A percentile compares a stretch with the other conserved stretches of the same genome.
Evolutionary conservation across 1,284 basidiomycete species (phyloP).

Genomic region (Porodaedalea pini): DNA sequence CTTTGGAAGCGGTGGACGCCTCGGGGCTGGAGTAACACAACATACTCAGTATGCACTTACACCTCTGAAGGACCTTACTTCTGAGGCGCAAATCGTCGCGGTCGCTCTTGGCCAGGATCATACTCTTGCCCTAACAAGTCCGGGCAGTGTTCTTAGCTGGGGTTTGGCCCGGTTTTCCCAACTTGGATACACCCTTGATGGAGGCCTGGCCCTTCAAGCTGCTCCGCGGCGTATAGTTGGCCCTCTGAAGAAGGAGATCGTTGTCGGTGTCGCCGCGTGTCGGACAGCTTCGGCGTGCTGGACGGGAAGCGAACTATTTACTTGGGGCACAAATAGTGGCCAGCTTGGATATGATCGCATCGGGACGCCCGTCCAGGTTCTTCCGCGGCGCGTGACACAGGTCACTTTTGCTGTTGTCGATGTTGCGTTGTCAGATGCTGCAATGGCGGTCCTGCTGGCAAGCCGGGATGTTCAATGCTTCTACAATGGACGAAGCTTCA

Average conservation of each 20-base stretch:
- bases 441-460: slow-evolving; percentile 75
- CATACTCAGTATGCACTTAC: slow-evolving; percentile 74
- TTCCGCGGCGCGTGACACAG: slow-evolving; percentile 82
- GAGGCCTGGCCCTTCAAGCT: slow-evolving; percentile 53
- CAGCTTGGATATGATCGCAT: slow-evolving; percentile 64
- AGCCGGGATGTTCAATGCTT: slow-evolving; percentile 81
- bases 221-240: slow-evolving; percentile 76
- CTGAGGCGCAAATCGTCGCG: slow-evolving; percentile 51
- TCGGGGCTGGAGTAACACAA: slow-evolving; percentile 60
- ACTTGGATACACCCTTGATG: slow-evolving; percentile 85
- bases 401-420: slow-evolving; percentile 67
- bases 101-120: slow-evolving; percentile 94
- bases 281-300: slow-evolving; percentile 89
- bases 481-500: slow-evolving; percentile 74
- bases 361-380: slow-evolving; percentile 74
- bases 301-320: slow-evolving; percentile 83
- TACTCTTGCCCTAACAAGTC: slow-evolving; percentile 78
- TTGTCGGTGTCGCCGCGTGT: slow-evolving; percentile 84
- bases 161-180: slow-evolving; percentile 87
- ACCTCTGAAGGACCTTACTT: slow-evolving; percentile 31
- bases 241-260: slow-evolving; percentile 74
- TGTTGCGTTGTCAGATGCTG: slow-evolving; percentile 74
- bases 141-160: slow-evolving; percentile 87
- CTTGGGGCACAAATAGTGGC: slow-evolving; percentile 94
- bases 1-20: slow-evolving; percentile 79